Evolutionary conservation across 2,329 filamentous ascomycete genomes (phyloP).

Genomic region (Malbranchea zuffiana): DNA sequence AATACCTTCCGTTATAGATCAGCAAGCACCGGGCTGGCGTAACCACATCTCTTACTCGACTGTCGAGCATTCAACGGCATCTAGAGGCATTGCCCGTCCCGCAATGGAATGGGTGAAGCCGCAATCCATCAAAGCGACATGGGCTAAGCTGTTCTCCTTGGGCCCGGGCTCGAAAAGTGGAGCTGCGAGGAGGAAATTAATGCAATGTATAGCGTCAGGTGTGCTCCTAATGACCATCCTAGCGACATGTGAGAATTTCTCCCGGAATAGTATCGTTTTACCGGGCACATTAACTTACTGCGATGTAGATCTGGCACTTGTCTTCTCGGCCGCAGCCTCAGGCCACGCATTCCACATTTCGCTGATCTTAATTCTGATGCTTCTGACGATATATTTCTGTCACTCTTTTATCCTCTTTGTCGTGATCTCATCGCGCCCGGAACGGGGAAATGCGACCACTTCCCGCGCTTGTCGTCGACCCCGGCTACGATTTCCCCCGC

Average conservation of each 20-base stretch:
- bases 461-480: slow-evolving; percentile 33
- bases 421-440: slow-evolving; percentile 46
- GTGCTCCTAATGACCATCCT: slow-evolving; percentile 49
- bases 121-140: slow-evolving; percentile 3
- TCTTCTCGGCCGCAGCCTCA: slow-evolving; percentile 52
- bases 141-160: slow-evolving; percentile 14
- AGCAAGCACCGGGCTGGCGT: too few species aligned
- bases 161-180: slow-evolving; percentile 14
- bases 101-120: slow-evolving; percentile 3
- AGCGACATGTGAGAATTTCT: slow-evolving; percentile 51
- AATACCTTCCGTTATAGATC: too few species aligned
- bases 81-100: neutral
- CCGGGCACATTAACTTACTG: slow-evolving; percentile 2
- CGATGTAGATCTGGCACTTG: slow-evolving; percentile 57
- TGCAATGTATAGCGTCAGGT: slow-evolving; percentile 56
- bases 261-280: neutral
- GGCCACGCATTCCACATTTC: slow-evolving; percentile 67
- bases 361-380: slow-evolving; percentile 64
- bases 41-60: too few species aligned
- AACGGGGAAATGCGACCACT: slow-evolving; percentile 26
- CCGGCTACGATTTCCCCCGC: slow-evolving; percentile 57
- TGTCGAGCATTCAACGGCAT: too few species aligned
- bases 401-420: slow-evolving; percentile 65
- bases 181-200: slow-evolving; percentile 34
- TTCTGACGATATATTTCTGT: slow-evolving; percentile 67